These are phyloP conservation scores for Colletotrichum phormii DNA, from an alignment of 2,329 filamentous ascomycete genomes.

Conservation along the genomic window DNA sequence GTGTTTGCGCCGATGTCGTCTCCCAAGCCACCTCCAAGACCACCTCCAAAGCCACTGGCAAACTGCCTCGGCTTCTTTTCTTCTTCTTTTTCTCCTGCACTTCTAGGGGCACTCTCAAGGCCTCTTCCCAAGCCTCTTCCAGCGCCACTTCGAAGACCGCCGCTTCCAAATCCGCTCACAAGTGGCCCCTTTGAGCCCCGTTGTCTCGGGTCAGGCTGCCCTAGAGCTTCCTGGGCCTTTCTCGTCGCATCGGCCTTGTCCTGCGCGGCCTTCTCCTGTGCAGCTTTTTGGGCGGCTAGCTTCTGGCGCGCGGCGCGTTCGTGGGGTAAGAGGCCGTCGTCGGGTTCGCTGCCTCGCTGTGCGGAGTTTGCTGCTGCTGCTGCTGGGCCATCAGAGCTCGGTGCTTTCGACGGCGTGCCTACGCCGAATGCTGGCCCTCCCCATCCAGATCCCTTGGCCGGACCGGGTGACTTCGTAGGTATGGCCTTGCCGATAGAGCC, in stretches of 20 bases:
- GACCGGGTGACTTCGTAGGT: constrained; percentile 3
- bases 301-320: constrained; percentile 50
- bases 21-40: not conserved
- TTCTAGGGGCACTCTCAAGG: not conserved
- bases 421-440: constrained; percentile 20
- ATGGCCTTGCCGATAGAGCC: not conserved
- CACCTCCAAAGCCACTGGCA: not conserved
- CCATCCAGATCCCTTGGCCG: constrained; percentile 18
- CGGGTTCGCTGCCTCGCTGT: not conserved
- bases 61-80: not conserved
- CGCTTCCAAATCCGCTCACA: too few relatives aligned
- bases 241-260: not conserved
- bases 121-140: not conserved
- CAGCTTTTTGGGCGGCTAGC: constrained; percentile 12
- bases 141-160: not conserved
- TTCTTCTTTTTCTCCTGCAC: not conserved
- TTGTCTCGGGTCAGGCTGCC: not conserved
- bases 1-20: too few relatives aligned
- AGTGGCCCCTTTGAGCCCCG: too few relatives aligned
- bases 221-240: not conserved
- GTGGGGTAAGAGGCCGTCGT: constrained; percentile 50
- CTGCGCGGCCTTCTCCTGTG: not conserved
- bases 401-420: not conserved
- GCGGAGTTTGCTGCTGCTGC: too few relatives aligned
- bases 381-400: not conserved